Evolutionary conservation across 2,329 filamentous ascomycete species (phyloP).

Genomic region (Nothomitra cinnamomea): DNA sequence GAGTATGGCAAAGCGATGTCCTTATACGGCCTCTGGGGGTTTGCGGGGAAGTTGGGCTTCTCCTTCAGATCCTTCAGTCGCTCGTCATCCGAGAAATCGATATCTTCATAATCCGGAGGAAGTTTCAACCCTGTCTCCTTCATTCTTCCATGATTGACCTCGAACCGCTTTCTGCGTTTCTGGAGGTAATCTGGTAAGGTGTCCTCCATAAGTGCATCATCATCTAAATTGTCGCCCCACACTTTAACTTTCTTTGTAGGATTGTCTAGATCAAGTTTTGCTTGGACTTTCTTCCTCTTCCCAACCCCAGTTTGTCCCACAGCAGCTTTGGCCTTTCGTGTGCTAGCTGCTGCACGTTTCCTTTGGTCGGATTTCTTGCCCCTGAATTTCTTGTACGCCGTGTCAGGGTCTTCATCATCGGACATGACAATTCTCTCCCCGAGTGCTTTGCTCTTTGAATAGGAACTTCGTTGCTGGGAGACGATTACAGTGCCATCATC

Average conservation of each 20-base stretch:
- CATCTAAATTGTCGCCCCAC: conserved; percentile 28
- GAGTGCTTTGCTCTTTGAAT: conserved; percentile 5
- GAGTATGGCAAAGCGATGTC: conserved; percentile 63
- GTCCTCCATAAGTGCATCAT: conserved; percentile 38
- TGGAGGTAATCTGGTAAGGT: conserved; percentile 57
- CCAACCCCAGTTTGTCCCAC: conserved; percentile 24
- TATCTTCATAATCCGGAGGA: conserved; percentile 58
- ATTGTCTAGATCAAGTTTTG: background rate
- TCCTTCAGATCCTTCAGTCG: conserved; percentile 43
- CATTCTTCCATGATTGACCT: conserved; percentile 39
- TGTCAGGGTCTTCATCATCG: conserved; percentile 29
- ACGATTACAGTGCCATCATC: conserved; percentile 3
- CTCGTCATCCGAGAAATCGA: conserved; percentile 61
- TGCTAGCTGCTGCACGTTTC: conserved; percentile 32
- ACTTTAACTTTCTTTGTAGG: background rate
- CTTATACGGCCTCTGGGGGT: conserved; percentile 51
- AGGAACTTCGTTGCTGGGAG: background rate
- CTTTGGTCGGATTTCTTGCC: conserved; percentile 37
- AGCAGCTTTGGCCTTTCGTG: conserved; percentile 30
- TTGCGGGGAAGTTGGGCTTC: conserved; percentile 49
- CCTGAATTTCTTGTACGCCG: conserved; percentile 46
- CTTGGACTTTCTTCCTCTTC: conserved; percentile 19
- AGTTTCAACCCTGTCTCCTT: conserved; percentile 54
- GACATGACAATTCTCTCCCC: conserved; percentile 14
- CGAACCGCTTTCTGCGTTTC: conserved; percentile 50